Base-by-base conservation (phyloP, 768 basidiomycete species). In the Pleurotus giganteus region DNA sequence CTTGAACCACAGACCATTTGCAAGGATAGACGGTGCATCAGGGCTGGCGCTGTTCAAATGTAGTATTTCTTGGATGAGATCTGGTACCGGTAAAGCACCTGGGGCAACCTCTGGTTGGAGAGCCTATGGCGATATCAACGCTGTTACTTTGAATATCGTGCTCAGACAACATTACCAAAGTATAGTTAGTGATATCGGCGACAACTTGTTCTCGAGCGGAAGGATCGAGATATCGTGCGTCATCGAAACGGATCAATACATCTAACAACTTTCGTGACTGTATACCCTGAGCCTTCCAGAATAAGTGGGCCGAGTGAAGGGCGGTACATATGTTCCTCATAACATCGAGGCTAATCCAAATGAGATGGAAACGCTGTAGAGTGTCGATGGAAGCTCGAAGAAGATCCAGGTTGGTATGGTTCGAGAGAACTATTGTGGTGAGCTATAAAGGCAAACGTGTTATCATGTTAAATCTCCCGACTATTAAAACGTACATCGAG, bases 1-100 rank as follows among this genome's bases (percentile, higher is more conserved):
- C 64, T 89, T 88, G 68, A 89, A 88, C 91, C 91, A 93, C 12
- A 93, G 73, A 43, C 80, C 79, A 60, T 87, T 88, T 0, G 89
- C 90, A 19, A 93, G 81, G 44, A 80, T 77, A 0, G 84, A 84
- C 2, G 88, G 80, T 4, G 84, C 88, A 55, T 86, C 83, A 0
- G 73, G 71, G 47, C 79, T 76, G 2, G 75, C 82, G 8, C 75
- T 79, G 4, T 81, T 79, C n/a, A 91, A 77, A 6, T 83, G 65
- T 17, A 88, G 71, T 34, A 91, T 88, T 65, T 91, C 89, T 0
- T 86, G 83, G 8, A 83, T 66, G 23, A 74, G 67, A 46, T 72
- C 70, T 19, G 81, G 81, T 28, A 80, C 76, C 52, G 65, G 51
- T 45, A 74, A 31, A 23, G 34, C 73, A 32, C 69, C 71, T 51